Percentiles rank a stretch among this genome's conserved stretches.
phyloP scores from a whole-genome alignment of 371 early-diverging fungal genomes.

The Mortierella sp. region DNA sequence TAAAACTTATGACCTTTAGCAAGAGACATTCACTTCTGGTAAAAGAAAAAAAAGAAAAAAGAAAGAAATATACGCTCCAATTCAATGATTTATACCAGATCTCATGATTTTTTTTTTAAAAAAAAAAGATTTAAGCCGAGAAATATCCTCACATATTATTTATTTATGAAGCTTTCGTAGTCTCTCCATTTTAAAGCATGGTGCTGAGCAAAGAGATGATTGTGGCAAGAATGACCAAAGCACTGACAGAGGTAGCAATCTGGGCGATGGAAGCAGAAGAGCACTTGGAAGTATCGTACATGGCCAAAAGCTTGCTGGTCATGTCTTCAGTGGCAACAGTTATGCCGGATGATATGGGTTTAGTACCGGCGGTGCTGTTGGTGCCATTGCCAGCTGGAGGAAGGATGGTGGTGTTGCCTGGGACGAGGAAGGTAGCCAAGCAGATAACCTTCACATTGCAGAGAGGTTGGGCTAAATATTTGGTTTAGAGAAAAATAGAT shows the following conservation, averaged over 20 bases:
- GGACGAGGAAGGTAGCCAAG: slow-evolving; percentile 35
- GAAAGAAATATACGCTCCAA: too few relatives aligned
- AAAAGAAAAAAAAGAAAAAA: too few relatives aligned
- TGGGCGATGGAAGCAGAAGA: slow-evolving; percentile 15
- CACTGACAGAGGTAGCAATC: slow-evolving; percentile 26
- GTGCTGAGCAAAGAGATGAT: slow-evolving; percentile 24
- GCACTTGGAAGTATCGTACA: slow-evolving; percentile 44
- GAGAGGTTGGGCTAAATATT: slow-evolving; percentile 26
- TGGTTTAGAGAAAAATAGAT: not conserved
- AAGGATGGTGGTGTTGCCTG: not conserved
- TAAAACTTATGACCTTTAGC: too few relatives aligned
- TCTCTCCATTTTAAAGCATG: slow-evolving; percentile 25
- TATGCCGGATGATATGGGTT: not conserved
- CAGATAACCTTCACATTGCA: slow-evolving; percentile 40
- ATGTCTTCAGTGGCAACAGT: slow-evolving; percentile 16
- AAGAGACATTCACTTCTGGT: too few relatives aligned
- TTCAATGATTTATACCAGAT: too few relatives aligned
- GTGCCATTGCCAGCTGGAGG: slow-evolving; percentile 7
- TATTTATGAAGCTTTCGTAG: too few relatives aligned
- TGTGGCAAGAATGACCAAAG: slow-evolving; percentile 25
- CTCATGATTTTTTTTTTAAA: not conserved
- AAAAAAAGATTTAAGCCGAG: too few relatives aligned
- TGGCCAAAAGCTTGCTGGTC: slow-evolving; percentile 35
- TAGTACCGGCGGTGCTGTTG: slow-evolving; percentile 2
- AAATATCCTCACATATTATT: too few relatives aligned